Evolutionary conservation across 495 filamentous ascomycete species (phyloP), one percentile per base, ranked within the genome.

Genomic region (Annulohypoxylon stygium): DNA sequence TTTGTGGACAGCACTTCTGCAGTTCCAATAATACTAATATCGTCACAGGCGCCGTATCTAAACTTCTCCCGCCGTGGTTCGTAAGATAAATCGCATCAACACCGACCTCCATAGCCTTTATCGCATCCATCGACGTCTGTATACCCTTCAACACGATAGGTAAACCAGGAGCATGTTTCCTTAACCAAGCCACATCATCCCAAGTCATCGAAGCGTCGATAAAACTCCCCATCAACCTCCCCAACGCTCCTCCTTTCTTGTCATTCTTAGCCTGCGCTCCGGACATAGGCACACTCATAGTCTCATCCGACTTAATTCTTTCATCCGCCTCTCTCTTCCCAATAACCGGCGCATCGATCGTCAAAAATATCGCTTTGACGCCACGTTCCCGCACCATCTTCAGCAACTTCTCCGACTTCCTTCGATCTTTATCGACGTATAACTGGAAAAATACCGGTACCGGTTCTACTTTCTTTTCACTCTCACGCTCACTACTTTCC

Each of bases 201-300:
- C 93, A 97, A n/a, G 87, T 90, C 4, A 97, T 78, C 8, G 89
- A 88, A 0, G 91, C 82, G 65, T 94, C 92, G 63, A 96, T 89
- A 75, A 89, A 94, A 0, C 82, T 80, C 1, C 89, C 92, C 89
- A 93, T 95, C 2, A 91, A 83, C 25, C 92, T 82, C 10, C 90
- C 92, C 59, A 95, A 77, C 0, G 90, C 89, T 1, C 91, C 91
- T 4, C 92, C 92, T 65, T 90, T 89, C 33, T 83, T 85, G 72
- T 95, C 92, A 59, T 91, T 90, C 41, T 82, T 84, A 0, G 87
- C 87, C 51, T 82, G 84, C 6, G 85, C 83, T 0, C 85, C 87
- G 20, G 86, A 84, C 85, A 91, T 91, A 2, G 88, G 90, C 9
- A 87, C 83, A 0, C 80, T 80, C 3, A 90, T 70, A 54, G 60